phyloP scores from a whole-genome alignment of 495 filamentous ascomycete species.

The Hyaloscypha bicolor region DNA sequence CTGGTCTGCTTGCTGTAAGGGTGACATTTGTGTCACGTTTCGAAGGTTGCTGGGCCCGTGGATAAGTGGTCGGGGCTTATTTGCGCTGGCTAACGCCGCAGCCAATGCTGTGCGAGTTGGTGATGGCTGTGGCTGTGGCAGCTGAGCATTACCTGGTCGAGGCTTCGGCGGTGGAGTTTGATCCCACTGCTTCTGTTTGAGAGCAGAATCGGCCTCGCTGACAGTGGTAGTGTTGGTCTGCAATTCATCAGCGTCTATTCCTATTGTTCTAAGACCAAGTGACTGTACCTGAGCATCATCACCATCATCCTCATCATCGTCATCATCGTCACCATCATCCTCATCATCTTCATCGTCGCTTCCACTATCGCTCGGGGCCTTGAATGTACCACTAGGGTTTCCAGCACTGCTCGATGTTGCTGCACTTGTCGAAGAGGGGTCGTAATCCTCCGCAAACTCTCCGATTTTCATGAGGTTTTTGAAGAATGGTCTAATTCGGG shows the following conservation, averaged over 20 bases:
- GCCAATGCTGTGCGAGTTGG: not conserved
- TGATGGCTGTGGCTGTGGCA: conserved; percentile 10
- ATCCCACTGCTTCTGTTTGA: not conserved
- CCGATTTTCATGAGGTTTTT: no score
- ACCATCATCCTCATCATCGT: no score
- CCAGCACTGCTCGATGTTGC: not conserved
- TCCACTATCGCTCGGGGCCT: not conserved
- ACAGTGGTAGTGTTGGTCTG: not conserved
- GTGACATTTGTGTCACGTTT: conserved; percentile 23
- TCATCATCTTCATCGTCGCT: no score
- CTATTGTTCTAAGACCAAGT: not conserved
- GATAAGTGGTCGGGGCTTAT: not conserved
- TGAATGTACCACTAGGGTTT: not conserved
- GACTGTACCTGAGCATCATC: no score
- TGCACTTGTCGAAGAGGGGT: no score
- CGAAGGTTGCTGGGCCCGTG: conserved; percentile 12
- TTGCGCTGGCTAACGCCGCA: not conserved
- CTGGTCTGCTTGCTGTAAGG: not conserved
- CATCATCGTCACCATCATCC: no score
- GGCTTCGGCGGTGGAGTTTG: conserved; percentile 24
- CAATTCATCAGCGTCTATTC: not conserved
- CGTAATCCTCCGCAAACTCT: no score
- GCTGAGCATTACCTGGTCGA: conserved; percentile 23
- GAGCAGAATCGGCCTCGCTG: conserved; percentile 1
- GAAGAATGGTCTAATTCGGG: no score